These are phyloP conservation scores for Saccharomyces mikatae DNA, from an alignment of 805 yeast genomes.

Conservation along the genomic window DNA sequence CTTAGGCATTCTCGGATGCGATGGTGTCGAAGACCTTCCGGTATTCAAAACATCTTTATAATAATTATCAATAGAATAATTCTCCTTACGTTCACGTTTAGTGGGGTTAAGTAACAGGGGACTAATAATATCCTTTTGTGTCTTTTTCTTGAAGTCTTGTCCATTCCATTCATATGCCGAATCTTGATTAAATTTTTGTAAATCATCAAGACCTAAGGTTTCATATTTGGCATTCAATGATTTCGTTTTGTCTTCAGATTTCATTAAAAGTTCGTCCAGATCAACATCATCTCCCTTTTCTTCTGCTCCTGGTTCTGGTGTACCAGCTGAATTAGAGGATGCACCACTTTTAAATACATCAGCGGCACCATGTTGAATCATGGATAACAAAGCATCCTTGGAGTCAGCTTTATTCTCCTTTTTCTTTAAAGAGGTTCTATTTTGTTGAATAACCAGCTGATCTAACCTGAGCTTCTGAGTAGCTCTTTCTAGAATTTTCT, in stretches of 20 bases:
- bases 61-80: conserved; percentile 81
- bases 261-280: conserved; percentile 50
- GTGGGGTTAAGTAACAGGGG: conserved; percentile 79
- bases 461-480: conserved; percentile 71
- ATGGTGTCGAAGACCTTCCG: conserved; percentile 41
- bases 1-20: conserved; percentile 77
- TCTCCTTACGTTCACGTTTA: conserved; percentile 75
- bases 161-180: conserved; percentile 88
- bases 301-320: conserved; percentile 25
- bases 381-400: conserved; percentile 65
- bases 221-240: conserved; percentile 57
- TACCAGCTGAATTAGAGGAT: conserved; percentile 15
- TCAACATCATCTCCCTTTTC: conserved; percentile 39
- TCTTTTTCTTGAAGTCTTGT: conserved; percentile 60
- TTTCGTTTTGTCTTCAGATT: conserved; percentile 57
- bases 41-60: conserved; percentile 75
- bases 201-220: conserved; percentile 63
- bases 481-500: conserved; percentile 73
- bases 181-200: conserved; percentile 66
- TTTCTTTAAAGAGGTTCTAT: conserved; percentile 33
- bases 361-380: conserved; percentile 80
- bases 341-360: conserved; percentile 38
- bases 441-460: conserved; percentile 77
- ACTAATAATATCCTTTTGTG: conserved; percentile 40
- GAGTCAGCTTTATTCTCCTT: conserved; percentile 32